Conservation (phyloP, 2,329 filamentous ascomycete species). For the Aureobasidium vineae region DNA sequence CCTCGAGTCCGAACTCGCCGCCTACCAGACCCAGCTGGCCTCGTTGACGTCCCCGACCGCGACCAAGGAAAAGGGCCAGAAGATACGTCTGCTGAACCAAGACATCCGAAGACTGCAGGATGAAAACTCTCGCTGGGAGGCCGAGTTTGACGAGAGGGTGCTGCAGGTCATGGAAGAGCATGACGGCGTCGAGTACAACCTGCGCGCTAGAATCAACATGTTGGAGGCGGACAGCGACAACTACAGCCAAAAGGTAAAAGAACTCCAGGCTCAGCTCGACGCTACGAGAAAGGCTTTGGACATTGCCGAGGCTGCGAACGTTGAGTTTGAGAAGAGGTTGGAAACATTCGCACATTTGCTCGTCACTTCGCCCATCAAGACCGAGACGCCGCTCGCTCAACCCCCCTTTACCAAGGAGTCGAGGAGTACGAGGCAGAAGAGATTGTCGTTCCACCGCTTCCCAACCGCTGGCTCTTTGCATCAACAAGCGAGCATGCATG, state of each 20-base stretch:
- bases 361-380: constrained; percentile 40
- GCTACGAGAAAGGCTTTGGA: constrained; percentile 36
- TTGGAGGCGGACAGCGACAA: constrained; percentile 37
- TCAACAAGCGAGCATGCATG: constrained; percentile 1
- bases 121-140: constrained; percentile 42
- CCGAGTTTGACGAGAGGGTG: constrained; percentile 40
- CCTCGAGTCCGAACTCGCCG: constrained; percentile 48
- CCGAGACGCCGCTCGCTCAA: constrained; percentile 31
- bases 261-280: constrained; percentile 39
- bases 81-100: constrained; percentile 39
- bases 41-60: constrained; percentile 44
- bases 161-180: constrained; percentile 37
- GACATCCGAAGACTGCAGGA: constrained; percentile 39
- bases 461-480: constrained; percentile 36
- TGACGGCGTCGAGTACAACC: constrained; percentile 33
- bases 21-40: constrained; percentile 43
- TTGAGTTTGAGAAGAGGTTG: constrained; percentile 41
- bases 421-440: constrained; percentile 25
- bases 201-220: constrained; percentile 35
- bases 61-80: constrained; percentile 40
- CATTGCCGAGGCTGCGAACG: constrained; percentile 39
- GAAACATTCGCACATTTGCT: constrained; percentile 42
- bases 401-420: constrained; percentile 30
- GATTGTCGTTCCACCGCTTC: constrained; percentile 37
- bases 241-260: constrained; percentile 35